Evolutionary conservation across 805 yeast genomes (phyloP).

Genomic region (Candida stauntonica): DNA sequence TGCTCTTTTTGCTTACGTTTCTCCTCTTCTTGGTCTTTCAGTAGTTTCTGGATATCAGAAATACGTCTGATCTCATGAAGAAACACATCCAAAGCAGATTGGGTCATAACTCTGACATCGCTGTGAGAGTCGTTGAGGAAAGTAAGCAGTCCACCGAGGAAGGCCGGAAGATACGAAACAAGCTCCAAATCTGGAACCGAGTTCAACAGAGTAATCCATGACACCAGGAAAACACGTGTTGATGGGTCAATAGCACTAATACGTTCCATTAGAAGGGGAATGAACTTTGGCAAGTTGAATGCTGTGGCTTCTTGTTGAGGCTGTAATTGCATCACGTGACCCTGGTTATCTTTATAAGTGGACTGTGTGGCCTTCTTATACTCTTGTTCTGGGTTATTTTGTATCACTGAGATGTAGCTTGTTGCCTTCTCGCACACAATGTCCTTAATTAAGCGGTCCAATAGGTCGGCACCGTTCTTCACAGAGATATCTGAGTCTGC

Average conservation of each 20-base stretch:
- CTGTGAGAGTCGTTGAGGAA: conserved; percentile 79
- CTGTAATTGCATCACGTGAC: conserved; percentile 56
- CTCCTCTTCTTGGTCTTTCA: conserved; percentile 31
- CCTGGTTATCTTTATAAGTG: conserved; percentile 45
- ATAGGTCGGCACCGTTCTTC: conserved; percentile 89
- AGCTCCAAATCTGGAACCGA: conserved; percentile 90
- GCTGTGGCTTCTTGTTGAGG: conserved; percentile 62
- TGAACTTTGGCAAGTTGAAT: conserved; percentile 79
- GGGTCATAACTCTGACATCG: conserved; percentile 85
- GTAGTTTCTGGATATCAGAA: conserved; percentile 58
- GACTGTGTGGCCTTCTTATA: conserved; percentile 35
- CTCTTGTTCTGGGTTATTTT: conserved; percentile 40
- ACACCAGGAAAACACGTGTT: conserved; percentile 84
- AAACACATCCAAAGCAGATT: conserved; percentile 66
- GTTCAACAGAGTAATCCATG: conserved; percentile 90
- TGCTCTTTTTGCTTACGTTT: not conserved
- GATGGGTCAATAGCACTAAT: conserved; percentile 91
- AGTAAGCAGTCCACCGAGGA: conserved; percentile 75
- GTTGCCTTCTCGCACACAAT: conserved; percentile 94
- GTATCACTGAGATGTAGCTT: conserved; percentile 72
- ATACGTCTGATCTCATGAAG: conserved; percentile 77
- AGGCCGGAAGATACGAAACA: conserved; percentile 82
- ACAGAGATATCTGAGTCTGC: conserved; percentile 91
- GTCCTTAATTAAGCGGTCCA: conserved; percentile 87
- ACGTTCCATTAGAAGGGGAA: conserved; percentile 86